phyloP scores from a whole-genome alignment of 768 basidiomycete species.

The Tylopilus plumbeoviolaceoides region DNA sequence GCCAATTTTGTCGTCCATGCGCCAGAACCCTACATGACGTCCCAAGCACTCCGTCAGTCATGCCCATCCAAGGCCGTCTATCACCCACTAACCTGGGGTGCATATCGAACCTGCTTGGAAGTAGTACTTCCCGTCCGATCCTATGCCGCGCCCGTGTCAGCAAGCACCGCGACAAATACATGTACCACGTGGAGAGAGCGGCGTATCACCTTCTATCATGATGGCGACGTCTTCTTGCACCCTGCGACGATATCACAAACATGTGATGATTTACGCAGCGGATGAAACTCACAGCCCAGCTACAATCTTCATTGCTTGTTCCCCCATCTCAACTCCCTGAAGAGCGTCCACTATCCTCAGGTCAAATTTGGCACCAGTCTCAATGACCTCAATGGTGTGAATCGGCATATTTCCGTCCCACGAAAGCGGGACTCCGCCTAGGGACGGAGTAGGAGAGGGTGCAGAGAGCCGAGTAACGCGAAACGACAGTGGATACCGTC shows the following conservation, averaged over 20 bases:
- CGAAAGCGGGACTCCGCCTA: constrained; percentile 27
- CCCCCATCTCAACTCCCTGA: constrained; percentile 25
- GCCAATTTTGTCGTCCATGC: constrained; percentile 73
- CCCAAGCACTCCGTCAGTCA: neutral
- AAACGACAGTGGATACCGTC: constrained; percentile 59
- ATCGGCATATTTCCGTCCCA: constrained; percentile 47
- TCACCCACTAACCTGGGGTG: constrained; percentile 46
- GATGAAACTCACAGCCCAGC: constrained; percentile 50
- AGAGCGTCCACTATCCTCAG: constrained; percentile 34
- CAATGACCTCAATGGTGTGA: constrained; percentile 46
- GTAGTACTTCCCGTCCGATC: constrained; percentile 65
- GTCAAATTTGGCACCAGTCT: constrained; percentile 46
- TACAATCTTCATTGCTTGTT: constrained; percentile 58
- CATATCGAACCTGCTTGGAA: constrained; percentile 72
- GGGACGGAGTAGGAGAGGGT: constrained; percentile 8
- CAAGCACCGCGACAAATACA: constrained; percentile 13
- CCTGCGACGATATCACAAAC: constrained; percentile 27
- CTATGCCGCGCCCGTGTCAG: constrained; percentile 33
- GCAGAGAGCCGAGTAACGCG: constrained; percentile 37
- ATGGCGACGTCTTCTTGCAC: constrained; percentile 56
- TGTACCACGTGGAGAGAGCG: constrained; percentile 4
- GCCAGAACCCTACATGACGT: constrained; percentile 59
- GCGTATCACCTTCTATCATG: constrained; percentile 52
- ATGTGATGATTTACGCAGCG: neutral
- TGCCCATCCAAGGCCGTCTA: neutral